phyloP scores from a whole-genome alignment of 2,329 filamentous ascomycete genomes.

The Didymella sp. region DNA sequence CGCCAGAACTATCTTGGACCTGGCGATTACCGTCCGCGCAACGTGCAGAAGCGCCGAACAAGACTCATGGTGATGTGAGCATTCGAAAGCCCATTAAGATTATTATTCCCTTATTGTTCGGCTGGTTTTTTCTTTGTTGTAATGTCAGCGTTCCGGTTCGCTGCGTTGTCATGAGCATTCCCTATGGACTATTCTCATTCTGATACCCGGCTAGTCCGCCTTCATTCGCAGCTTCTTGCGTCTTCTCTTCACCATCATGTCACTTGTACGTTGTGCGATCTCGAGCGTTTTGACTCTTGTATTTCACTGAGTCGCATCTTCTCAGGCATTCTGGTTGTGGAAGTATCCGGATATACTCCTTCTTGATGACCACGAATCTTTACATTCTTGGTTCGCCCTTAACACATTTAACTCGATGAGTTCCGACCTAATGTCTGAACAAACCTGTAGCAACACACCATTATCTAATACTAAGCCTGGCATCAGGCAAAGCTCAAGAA shows the following conservation, averaged over 20 bases:
- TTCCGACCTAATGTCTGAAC: slow-evolving; percentile 30
- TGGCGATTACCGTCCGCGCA: slow-evolving; percentile 43
- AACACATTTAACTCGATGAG: slow-evolving; percentile 26
- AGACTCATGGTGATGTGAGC: slow-evolving; percentile 60
- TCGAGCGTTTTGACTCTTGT: background rate
- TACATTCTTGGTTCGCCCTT: slow-evolving; percentile 11
- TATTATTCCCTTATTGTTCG: background rate
- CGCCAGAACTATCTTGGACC: slow-evolving; percentile 50
- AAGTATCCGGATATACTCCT: slow-evolving; percentile 23
- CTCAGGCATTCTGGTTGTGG: background rate
- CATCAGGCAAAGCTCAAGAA: background rate
- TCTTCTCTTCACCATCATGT: slow-evolving; percentile 13
- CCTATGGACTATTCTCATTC: slow-evolving; percentile 23
- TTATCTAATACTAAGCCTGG: slow-evolving; percentile 16
- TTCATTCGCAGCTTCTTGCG: slow-evolving; percentile 15
- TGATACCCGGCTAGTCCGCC: slow-evolving; percentile 37
- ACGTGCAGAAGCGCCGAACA: slow-evolving; percentile 58
- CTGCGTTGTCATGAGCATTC: slow-evolving; percentile 23
- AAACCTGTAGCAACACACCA: slow-evolving; percentile 26
- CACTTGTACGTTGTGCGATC: slow-evolving; percentile 15
- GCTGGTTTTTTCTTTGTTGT: background rate
- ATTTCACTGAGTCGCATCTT: background rate
- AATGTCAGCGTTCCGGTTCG: background rate
- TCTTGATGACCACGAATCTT: slow-evolving; percentile 14
- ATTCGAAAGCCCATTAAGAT: background rate